Percentiles rank a stretch among this genome's conserved stretches.
phyloP scores from a whole-genome alignment of 345 rosid species.

The Bruguiera sexangula region DNA sequence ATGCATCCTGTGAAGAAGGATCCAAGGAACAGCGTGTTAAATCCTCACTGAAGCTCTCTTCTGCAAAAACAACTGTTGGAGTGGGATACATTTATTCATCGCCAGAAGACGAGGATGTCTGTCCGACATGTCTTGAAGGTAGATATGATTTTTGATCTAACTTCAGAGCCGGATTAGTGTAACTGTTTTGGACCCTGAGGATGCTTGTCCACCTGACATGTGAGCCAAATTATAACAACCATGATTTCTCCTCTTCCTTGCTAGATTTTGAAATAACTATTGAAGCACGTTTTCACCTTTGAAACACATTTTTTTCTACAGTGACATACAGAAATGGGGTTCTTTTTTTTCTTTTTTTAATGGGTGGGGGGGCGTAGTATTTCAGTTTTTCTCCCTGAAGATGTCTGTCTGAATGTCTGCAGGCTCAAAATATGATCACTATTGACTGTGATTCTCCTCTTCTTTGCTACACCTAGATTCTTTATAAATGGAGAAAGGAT shows the following conservation, averaged over 20 bases:
- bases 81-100: conserved; percentile 30
- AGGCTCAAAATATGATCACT: background rate
- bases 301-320: too few species aligned
- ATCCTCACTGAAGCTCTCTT: conserved; percentile 36
- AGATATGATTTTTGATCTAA: conserved; percentile 28
- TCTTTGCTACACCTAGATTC: too few species aligned
- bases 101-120: conserved; percentile 59
- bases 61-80: conserved; percentile 33
- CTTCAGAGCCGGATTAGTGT: too few species aligned
- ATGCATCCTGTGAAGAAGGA: conserved; percentile 25
- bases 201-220: too few species aligned
- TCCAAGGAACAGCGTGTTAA: conserved; percentile 5
- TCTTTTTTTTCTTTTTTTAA: too few species aligned
- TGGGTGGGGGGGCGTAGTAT: background rate
- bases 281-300: too few species aligned
- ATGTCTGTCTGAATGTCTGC: background rate
- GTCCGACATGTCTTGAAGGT: conserved; percentile 78
- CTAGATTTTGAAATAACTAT: too few species aligned
- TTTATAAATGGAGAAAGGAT: too few species aligned
- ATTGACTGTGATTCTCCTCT: background rate
- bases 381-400: background rate
- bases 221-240: too few species aligned
- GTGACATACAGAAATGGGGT: too few species aligned
- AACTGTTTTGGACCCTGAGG: too few species aligned
- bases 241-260: too few species aligned